A percentile compares a stretch with the other conserved stretches of the same genome.
These are phyloP conservation scores for Aspergillus felis DNA, from an alignment of 2,329 filamentous ascomycete species.

Conservation along the genomic window DNA sequence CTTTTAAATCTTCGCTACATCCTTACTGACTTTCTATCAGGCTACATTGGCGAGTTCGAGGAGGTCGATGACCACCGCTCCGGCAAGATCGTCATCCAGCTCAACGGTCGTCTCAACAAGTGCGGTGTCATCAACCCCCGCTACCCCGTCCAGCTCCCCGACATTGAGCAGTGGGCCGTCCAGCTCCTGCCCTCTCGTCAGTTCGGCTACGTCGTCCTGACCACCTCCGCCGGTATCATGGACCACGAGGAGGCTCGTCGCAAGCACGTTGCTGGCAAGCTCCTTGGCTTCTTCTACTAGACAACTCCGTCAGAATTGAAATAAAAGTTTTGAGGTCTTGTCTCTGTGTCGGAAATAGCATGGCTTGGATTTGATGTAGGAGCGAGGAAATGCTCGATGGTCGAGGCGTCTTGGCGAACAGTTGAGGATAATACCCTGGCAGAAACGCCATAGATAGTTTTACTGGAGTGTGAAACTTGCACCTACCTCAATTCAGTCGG, in stretches of 20 bases:
- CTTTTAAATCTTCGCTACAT: conserved; percentile 95
- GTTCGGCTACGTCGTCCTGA: conserved; percentile 99
- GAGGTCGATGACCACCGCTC: conserved; percentile 99
- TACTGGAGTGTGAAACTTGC: conserved; percentile 14
- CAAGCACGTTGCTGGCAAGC: conserved; percentile 99
- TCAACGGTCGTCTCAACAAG: conserved; percentile 99
- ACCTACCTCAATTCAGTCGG: conserved; percentile 7
- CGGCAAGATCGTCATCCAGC: conserved; percentile 99
- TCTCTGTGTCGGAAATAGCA: conserved; percentile 22
- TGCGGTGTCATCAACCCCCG: conserved; percentile 98
- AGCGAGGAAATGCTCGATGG: conserved; percentile 18
- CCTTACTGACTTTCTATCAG: conserved; percentile 58
- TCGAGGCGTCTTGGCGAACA: conserved; percentile 19
- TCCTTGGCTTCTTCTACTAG: conserved; percentile 99
- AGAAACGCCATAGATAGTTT: conserved; percentile 25
- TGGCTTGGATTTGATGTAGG: conserved; percentile 10
- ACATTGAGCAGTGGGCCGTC: conserved; percentile 99
- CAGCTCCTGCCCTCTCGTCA: conserved; percentile 99
- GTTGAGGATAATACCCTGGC: conserved; percentile 22
- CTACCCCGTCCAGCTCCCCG: conserved; percentile 97
- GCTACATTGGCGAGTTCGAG: conserved; percentile 99
- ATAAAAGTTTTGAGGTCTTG: conserved; percentile 27
- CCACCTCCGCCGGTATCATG: conserved; percentile 99
- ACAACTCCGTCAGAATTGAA: conserved; percentile 18
- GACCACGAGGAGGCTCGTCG: conserved; percentile 99